These are phyloP conservation scores for Eimeria necatrix DNA, from an alignment of 169 alveolate species.

Conservation along the genomic window DNA sequence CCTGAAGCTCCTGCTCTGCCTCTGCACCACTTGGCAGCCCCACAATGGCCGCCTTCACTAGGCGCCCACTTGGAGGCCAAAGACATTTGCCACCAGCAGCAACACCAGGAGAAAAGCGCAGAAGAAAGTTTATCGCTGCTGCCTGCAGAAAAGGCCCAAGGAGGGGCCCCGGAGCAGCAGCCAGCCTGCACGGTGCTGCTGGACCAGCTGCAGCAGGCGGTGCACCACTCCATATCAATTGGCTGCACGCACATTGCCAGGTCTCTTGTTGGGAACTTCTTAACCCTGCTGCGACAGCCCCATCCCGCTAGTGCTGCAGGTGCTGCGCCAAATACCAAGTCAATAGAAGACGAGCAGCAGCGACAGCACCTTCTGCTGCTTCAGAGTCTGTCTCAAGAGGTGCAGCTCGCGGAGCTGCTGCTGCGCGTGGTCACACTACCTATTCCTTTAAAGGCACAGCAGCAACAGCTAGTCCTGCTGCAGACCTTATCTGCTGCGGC, in stretches of 20 bases:
- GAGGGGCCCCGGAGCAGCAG: not conserved
- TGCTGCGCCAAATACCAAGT: not conserved
- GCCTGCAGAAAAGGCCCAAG: conserved; percentile 1
- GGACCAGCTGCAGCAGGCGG: conserved; percentile 58
- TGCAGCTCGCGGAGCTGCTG: conserved; percentile 70
- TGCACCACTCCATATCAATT: conserved; percentile 9
- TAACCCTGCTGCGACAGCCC: not conserved
- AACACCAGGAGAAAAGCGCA: conserved; percentile 20
- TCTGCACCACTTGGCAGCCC: conserved; percentile 51
- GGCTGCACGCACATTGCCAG: conserved; percentile 53
- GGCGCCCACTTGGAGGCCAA: not conserved
- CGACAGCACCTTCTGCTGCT: conserved; percentile 56
- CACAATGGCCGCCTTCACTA: conserved; percentile 30
- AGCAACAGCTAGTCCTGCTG: conserved; percentile 68
- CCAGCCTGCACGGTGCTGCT: conserved; percentile 30
- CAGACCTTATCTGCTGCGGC: conserved; percentile 71
- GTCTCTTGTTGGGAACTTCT: conserved; percentile 21
- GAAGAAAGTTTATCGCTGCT: not conserved
- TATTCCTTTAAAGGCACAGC: conserved; percentile 50
- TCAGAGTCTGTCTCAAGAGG: conserved; percentile 33
- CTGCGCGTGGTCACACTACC: conserved; percentile 49
- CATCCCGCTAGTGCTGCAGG: conserved; percentile 15
- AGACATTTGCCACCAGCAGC: conserved; percentile 58
- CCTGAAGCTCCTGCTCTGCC: conserved; percentile 66
- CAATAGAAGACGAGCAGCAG: conserved; percentile 51